phyloP scores from a whole-genome alignment of 2,329 filamentous ascomycete genomes.

The Graphilbum sp. region DNA sequence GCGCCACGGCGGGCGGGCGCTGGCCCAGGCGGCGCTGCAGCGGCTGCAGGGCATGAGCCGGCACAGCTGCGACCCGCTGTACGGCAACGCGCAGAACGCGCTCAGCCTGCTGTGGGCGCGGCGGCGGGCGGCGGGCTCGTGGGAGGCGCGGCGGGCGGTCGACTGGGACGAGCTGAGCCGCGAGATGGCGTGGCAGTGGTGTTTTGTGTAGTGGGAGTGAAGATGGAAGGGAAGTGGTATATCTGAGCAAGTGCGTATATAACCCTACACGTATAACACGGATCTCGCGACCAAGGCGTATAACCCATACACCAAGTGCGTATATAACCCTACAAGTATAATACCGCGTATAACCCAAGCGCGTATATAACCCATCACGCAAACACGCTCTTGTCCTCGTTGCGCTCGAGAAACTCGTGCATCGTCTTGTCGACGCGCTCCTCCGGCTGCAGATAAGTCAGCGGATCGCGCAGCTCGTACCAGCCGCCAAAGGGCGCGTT shows the following conservation, averaged over 20 bases:
- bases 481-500: neutral
- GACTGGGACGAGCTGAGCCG: neutral
- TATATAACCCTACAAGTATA: too few relatives aligned
- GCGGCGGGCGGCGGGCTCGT: neutral
- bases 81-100: neutral
- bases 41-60: neutral
- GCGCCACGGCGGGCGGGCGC: neutral
- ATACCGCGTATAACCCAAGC: too few relatives aligned
- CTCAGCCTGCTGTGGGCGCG: neutral
- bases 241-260: too few relatives aligned
- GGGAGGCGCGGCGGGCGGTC: neutral
- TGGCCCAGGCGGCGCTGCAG: neutral
- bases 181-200: neutral
- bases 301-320: too few relatives aligned
- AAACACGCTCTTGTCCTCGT: neutral
- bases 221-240: too few relatives aligned
- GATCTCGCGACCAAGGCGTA: too few relatives aligned
- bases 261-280: too few relatives aligned
- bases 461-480: neutral
- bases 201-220: neutral
- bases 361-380: too few relatives aligned
- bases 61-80: neutral
- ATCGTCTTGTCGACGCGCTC: neutral
- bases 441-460: neutral
- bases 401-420: neutral